phyloP scores from a whole-genome alignment of 73 alveolate species.

The Tetrahymena borealis region DNA sequence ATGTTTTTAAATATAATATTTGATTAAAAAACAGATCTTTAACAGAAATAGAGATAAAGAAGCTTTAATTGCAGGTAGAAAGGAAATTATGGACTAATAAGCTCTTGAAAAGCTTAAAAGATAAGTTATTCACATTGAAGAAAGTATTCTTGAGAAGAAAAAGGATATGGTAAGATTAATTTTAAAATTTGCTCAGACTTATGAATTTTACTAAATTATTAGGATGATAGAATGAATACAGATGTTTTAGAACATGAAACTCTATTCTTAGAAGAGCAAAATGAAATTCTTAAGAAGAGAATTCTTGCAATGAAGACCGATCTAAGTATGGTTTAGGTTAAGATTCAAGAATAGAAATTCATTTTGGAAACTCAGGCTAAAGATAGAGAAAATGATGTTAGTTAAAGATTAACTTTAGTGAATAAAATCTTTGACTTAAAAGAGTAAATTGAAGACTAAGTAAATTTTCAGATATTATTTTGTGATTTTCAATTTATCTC shows the following conservation, averaged over 20 bases:
- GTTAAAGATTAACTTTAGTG: background rate
- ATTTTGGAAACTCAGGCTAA: background rate
- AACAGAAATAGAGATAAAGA: background rate
- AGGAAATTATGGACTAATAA: background rate
- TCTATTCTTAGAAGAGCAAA: background rate
- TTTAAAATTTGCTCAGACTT: background rate
- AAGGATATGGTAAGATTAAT: background rate
- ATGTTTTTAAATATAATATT: background rate
- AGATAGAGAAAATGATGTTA: background rate
- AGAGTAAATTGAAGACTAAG: background rate
- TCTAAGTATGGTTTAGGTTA: background rate
- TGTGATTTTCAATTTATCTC: background rate
- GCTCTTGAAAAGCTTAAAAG: background rate
- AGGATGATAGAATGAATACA: background rate
- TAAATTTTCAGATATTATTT: background rate
- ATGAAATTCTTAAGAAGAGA: background rate
- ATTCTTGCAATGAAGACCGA: background rate
- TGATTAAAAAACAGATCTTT: background rate
- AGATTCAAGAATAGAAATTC: background rate
- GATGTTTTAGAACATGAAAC: background rate
- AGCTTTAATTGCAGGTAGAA: background rate
- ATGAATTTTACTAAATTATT: background rate
- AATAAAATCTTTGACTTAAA: background rate
- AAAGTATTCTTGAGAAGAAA: background rate
- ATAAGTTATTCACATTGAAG: background rate